Percentiles rank a stretch among this genome's conserved stretches.
Evolutionary conservation across 2,329 filamentous ascomycete genomes (phyloP).

Genomic region (Fusarium sp.): DNA sequence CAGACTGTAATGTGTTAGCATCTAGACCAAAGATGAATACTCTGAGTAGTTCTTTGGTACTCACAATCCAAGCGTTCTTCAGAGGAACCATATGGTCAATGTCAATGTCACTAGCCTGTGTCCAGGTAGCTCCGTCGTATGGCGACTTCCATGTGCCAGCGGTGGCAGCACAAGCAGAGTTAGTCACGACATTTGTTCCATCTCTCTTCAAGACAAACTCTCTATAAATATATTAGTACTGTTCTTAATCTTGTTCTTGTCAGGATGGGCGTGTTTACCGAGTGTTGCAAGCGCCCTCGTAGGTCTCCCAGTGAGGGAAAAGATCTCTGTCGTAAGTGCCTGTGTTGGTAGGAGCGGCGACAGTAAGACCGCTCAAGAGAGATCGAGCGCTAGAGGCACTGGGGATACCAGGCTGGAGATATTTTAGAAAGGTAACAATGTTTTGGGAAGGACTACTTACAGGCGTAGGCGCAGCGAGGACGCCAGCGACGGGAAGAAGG

Average conservation of each 20-base stretch:
- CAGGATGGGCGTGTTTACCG: constrained; percentile 53
- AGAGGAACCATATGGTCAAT: constrained; percentile 88
- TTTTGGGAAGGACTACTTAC: constrained; percentile 33
- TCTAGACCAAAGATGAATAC: background rate
- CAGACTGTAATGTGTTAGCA: constrained; percentile 63
- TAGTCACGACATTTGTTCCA: constrained; percentile 71
- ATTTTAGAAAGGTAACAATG: background rate
- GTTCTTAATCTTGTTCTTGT: background rate
- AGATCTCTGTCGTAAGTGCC: constrained; percentile 72
- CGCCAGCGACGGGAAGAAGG: constrained; percentile 46
- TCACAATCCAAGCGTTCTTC: constrained; percentile 81
- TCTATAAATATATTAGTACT: constrained; percentile 21
- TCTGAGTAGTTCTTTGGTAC: constrained; percentile 38
- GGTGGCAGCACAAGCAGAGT: constrained; percentile 70
- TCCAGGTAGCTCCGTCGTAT: constrained; percentile 81
- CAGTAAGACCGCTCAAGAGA: constrained; percentile 69
- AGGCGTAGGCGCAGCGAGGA: constrained; percentile 49
- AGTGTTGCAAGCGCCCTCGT: constrained; percentile 76
- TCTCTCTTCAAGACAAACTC: constrained; percentile 63
- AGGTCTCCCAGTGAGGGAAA: constrained; percentile 79
- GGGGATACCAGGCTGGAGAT: constrained; percentile 69
- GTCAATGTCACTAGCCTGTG: constrained; percentile 75
- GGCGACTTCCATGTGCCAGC: constrained; percentile 78
- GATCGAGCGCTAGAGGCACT: constrained; percentile 66
- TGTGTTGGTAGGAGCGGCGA: constrained; percentile 66